Conservation (phyloP, 306 rosid genomes). For the Prosopis cineraria region DNA sequence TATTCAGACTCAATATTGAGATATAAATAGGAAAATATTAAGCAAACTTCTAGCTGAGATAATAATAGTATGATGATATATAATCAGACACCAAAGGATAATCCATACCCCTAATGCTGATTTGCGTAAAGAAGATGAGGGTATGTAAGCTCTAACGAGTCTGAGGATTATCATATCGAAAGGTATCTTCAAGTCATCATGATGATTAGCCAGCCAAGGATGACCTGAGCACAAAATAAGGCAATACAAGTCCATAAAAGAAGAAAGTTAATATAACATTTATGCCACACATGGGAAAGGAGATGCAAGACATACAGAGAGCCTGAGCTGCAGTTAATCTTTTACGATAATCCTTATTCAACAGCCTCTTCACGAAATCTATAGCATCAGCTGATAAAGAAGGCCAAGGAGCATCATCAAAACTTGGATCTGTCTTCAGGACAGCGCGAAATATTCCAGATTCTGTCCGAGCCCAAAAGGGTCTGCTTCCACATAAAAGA, state of each 20-base stretch:
- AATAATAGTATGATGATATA: neutral
- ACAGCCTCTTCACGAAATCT: constrained; percentile 73
- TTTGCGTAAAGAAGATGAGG: constrained; percentile 75
- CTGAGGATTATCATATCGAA: constrained; percentile 69
- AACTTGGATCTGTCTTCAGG: constrained; percentile 80
- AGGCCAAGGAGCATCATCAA: constrained; percentile 92
- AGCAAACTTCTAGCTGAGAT: neutral
- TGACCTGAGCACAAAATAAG: constrained; percentile 55
- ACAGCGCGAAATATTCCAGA: constrained; percentile 87
- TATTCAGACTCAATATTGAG: neutral
- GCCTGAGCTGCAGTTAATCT: constrained; percentile 90
- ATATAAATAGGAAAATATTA: constrained; percentile 3
- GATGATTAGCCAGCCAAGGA: constrained; percentile 65
- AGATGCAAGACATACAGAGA: constrained; percentile 48
- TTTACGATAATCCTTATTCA: constrained; percentile 75
- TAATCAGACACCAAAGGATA: neutral
- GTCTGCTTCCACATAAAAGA: constrained; percentile 87
- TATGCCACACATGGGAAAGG: neutral
- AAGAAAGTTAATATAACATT: constrained; percentile 2
- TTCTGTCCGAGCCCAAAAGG: constrained; percentile 86
- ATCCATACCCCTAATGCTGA: constrained; percentile 70
- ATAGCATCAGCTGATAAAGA: constrained; percentile 70
- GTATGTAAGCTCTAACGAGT: constrained; percentile 65
- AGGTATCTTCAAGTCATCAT: constrained; percentile 59
- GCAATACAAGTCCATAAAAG: neutral